Conservation (phyloP, 2,329 filamentous ascomycete genomes). For the Pyricularia sp. region DNA sequence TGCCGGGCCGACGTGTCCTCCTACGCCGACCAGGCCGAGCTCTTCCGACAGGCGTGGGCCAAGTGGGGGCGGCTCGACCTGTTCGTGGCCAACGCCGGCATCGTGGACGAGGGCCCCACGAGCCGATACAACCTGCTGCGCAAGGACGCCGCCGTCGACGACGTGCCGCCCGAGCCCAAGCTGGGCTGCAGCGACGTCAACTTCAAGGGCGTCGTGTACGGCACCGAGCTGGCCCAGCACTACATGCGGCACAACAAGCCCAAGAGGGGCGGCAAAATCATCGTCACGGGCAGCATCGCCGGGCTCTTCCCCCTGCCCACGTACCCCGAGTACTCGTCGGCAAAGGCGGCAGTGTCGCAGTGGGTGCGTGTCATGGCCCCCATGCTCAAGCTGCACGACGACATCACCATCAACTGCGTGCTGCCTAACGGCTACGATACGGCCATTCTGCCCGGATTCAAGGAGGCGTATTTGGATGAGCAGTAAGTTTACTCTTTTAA, state of each 20-base stretch:
- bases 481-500: not conserved
- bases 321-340: slow-evolving; percentile 39
- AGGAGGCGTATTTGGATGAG: slow-evolving; percentile 1
- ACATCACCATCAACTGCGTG: slow-evolving; percentile 37
- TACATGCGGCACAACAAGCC: slow-evolving; percentile 42
- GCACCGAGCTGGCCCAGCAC: slow-evolving; percentile 37
- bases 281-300: slow-evolving; percentile 33
- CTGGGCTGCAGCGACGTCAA: slow-evolving; percentile 36
- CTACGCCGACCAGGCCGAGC: slow-evolving; percentile 31
- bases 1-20: slow-evolving; percentile 32
- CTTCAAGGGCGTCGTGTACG: slow-evolving; percentile 41
- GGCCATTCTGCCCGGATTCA: slow-evolving; percentile 27
- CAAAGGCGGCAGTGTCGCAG: slow-evolving; percentile 35
- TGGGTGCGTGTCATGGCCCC: slow-evolving; percentile 29
- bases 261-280: slow-evolving; percentile 10
- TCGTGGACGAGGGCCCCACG: slow-evolving; percentile 31
- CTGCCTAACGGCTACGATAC: slow-evolving; percentile 37
- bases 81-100: slow-evolving; percentile 40
- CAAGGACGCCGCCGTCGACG: slow-evolving; percentile 5
- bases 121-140: slow-evolving; percentile 25
- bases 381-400: slow-evolving; percentile 32
- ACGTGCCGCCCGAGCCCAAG: slow-evolving; percentile 26
- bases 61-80: slow-evolving; percentile 36
- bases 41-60: slow-evolving; percentile 31
- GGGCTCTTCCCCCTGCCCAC: slow-evolving; percentile 31